Evolutionary conservation across 2,329 filamentous ascomycete genomes (phyloP), one percentile per base, ranked within the genome.

Genomic region (Cyphellophora attinorum): DNA sequence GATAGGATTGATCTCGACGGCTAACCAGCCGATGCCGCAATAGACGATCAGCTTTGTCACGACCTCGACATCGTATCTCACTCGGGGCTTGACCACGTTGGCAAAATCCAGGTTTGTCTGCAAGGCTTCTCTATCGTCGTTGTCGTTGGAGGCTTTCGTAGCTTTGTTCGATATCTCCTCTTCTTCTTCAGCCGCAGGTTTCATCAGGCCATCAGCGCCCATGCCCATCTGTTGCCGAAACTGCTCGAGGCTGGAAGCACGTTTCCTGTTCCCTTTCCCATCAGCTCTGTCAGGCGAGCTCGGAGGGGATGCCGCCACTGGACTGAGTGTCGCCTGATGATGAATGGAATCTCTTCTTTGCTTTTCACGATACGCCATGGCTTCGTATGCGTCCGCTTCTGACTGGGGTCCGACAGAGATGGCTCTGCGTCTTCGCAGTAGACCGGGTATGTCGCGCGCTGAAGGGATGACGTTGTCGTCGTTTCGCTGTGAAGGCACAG

Each of bases 41-140:
- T 98, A 98, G 15, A 98, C 85, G 50, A 98, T 82, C 41, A 98
- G 61, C 62, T 95, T 96, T 4, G 91, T 96, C 23, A 98, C 82
- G 25, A 98, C 89, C 59, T 98, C 91, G n/a, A 96, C 89, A 60
- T 98, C 91, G 53, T 96, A 98, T 49, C 88, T 72, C 40, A 95
- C 88, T 47, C 91, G 76, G 31, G 91, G 86, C 60, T 81, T 85
- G 44, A 86, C 79, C 36, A 96, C 68, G 53, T 72, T 76, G 29
- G 79, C 81, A 58, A 96, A 95, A 57, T 96, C 79, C 54, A 93
- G 82, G 47, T 70, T 72, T 56, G 86, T 80, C 31, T 77, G 77
- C 18, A 57, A 50, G 29, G 60, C 58, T 19, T 65, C 61, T 27
- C 53, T 46, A 31, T 56, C 54, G 13, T 57, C 53, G n/a, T 34